Base-by-base conservation (phyloP, 2,329 filamentous ascomycete species). In the Colletotrichum brevisporum region DNA sequence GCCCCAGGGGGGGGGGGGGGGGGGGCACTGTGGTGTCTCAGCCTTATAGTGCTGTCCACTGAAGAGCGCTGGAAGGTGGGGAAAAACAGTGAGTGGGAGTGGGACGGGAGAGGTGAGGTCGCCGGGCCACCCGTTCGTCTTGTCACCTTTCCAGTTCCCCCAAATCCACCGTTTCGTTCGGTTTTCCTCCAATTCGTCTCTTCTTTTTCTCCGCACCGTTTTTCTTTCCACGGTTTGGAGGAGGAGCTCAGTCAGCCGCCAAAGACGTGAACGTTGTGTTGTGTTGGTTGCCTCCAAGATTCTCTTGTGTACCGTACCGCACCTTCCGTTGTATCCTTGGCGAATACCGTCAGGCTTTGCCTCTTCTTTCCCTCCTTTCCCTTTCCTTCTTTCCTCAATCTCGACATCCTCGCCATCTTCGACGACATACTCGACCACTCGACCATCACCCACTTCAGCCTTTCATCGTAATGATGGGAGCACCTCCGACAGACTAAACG, bases 91-190 rank as follows among this genome's bases (percentile, higher is more conserved):
- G 15, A 15, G 15, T 6, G 47, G 5, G 16, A 21, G n/a, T 43
- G 39, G 16, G 16, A 24, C 21, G 21, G 21, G 21, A 24, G 47
- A 50, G 26, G 10, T 12, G 27, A 54, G 18, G 52, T 48, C 64
- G 27, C 45, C 59, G 18, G 53, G 48, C 65, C 61, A 51, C 66
- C 61, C n/a, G 66, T 68, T 68, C 66, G 13, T 65, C 62, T 54
- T 21, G 48, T 58, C 48, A 53, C 50, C 18, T 41, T 24, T 8
- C 41, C 13, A 13, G 13, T n/a, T 18, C 27, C 50, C 3, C 43
- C 31, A 36, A 36, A 48, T 47, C 16, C 31, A 21, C 31, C 31
- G 31, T 36, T 36, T 36, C 31, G 31, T 36, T 36, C 31, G 31
- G 48, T 8, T 18, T 63, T 52, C 59, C 50, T 31, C 45, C 47